A percentile compares a stretch with the other conserved stretches of the same genome.
These are phyloP conservation scores for Lasiosphaeris hirsuta DNA, from an alignment of 495 filamentous ascomycete genomes.

Conservation along the genomic window DNA sequence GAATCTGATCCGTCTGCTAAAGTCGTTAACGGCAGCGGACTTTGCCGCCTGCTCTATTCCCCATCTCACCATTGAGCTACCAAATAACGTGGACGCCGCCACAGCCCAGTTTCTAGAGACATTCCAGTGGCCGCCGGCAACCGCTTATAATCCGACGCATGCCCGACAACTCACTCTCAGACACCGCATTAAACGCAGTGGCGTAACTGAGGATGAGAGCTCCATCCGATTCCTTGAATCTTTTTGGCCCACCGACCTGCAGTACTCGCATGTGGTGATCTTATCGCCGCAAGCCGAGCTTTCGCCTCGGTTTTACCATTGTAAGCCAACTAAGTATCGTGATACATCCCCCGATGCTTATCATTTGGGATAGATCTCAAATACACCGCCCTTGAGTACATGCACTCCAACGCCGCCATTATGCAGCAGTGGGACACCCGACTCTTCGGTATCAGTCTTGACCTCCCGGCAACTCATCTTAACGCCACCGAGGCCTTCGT, in stretches of 20 bases:
- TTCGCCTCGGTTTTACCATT: slow-evolving; percentile 74
- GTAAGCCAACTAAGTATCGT: slow-evolving; percentile 33
- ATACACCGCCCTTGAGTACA: slow-evolving; percentile 69
- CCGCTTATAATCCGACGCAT: slow-evolving; percentile 34
- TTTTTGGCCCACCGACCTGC: slow-evolving; percentile 67
- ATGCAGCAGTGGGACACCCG: slow-evolving; percentile 43
- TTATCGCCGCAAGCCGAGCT: slow-evolving; percentile 74
- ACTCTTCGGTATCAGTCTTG: slow-evolving; percentile 72
- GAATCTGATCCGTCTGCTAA: slow-evolving; percentile 67
- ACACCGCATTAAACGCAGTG: slow-evolving; percentile 59
- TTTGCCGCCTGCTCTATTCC: slow-evolving; percentile 63
- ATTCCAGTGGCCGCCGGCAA: slow-evolving; percentile 61
- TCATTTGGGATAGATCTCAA: slow-evolving; percentile 48
- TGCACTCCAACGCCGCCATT: slow-evolving; percentile 55
- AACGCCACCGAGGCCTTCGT: slow-evolving; percentile 52
- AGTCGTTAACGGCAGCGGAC: slow-evolving; percentile 69
- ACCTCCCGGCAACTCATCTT: slow-evolving; percentile 61
- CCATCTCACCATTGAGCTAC: slow-evolving; percentile 76
- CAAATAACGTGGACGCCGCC: slow-evolving; percentile 58
- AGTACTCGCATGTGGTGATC: slow-evolving; percentile 66
- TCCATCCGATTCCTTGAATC: slow-evolving; percentile 72
- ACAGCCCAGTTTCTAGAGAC: slow-evolving; percentile 57
- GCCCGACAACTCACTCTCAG: slow-evolving; percentile 60
- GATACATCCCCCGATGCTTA: background rate
- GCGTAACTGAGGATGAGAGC: slow-evolving; percentile 56